Conservation (phyloP, 768 basidiomycete genomes). For the Rhodotorula taiwanensis region DNA sequence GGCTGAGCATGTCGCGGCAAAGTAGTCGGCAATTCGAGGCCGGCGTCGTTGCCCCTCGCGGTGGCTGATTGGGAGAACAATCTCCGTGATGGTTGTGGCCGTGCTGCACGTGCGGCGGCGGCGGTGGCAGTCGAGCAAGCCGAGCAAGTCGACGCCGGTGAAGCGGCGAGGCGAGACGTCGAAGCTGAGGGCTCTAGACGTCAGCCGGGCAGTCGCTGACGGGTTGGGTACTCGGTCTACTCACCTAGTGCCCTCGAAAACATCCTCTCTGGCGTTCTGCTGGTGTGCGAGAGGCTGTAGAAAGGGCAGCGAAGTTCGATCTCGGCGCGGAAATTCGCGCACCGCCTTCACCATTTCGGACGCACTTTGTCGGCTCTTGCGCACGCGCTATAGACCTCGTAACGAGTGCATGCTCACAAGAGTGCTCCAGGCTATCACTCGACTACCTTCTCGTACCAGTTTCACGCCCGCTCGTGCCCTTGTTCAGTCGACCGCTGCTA, state of each 20-base stretch:
- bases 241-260: slow-evolving; percentile 1
- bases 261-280: background rate
- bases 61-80: background rate
- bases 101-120: background rate
- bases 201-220: background rate
- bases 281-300: background rate
- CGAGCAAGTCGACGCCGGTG: background rate
- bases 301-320: background rate
- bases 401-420: slow-evolving; percentile 2
- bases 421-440: background rate
- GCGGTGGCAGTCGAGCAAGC: background rate
- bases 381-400: too few species aligned
- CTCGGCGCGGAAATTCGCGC: background rate
- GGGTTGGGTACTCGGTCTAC: too few species aligned
- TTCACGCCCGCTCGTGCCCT: background rate
- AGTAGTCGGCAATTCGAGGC: slow-evolving; percentile 1
- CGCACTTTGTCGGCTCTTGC: too few species aligned
- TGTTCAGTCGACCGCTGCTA: background rate
- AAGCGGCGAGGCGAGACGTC: slow-evolving; percentile 9
- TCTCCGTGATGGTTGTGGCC: too few species aligned
- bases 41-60: background rate
- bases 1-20: slow-evolving; percentile 19
- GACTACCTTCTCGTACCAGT: too few species aligned
- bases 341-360: background rate
- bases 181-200: slow-evolving; percentile 1